Percentiles rank a stretch among this genome's conserved stretches.
These are phyloP conservation scores for Pichia thaimueangensis DNA, from an alignment of 805 yeast species.

Conservation along the genomic window DNA sequence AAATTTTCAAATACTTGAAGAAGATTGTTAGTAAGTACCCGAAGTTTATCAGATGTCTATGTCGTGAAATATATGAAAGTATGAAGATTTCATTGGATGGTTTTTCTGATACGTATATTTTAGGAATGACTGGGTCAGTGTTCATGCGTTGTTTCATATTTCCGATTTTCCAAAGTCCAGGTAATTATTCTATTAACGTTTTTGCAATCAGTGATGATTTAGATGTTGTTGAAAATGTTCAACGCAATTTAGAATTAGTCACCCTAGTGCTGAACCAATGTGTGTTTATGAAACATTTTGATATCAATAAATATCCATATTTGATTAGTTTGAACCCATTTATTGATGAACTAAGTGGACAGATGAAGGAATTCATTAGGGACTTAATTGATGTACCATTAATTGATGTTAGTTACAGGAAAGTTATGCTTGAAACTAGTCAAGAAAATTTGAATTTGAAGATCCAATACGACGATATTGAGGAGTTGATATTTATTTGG, in stretches of 20 bases:
- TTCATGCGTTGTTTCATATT: slow-evolving; percentile 47
- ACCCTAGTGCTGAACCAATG: slow-evolving; percentile 58
- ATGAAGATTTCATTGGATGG: slow-evolving; percentile 40
- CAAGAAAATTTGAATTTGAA: slow-evolving; percentile 34
- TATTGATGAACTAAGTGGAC: slow-evolving; percentile 44
- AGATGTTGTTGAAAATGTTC: slow-evolving; percentile 24
- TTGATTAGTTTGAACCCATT: slow-evolving; percentile 77
- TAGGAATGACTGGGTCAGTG: slow-evolving; percentile 64
- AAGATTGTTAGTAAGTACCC: slow-evolving; percentile 43
- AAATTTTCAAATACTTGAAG: slow-evolving; percentile 46
- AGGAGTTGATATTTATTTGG: slow-evolving; percentile 37
- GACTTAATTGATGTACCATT: slow-evolving; percentile 48
- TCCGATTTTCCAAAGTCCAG: slow-evolving; percentile 45
- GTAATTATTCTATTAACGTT: slow-evolving; percentile 45
- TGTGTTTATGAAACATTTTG: slow-evolving; percentile 61
- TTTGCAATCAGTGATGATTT: slow-evolving; percentile 19
- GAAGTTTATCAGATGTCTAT: slow-evolving; percentile 48
- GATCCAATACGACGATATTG: slow-evolving; percentile 40
- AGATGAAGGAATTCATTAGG: slow-evolving; percentile 39
- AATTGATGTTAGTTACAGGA: slow-evolving; percentile 52
- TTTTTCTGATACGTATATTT: slow-evolving; percentile 49
- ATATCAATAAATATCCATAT: slow-evolving; percentile 49
- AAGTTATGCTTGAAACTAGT: slow-evolving; percentile 56
- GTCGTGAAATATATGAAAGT: slow-evolving; percentile 34
- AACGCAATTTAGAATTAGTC: slow-evolving; percentile 50